A percentile compares a stretch with the other conserved stretches of the same genome.
Conservation (phyloP, 2,329 filamentous ascomycete genomes). For the Cercospora nicotianae region DNA sequence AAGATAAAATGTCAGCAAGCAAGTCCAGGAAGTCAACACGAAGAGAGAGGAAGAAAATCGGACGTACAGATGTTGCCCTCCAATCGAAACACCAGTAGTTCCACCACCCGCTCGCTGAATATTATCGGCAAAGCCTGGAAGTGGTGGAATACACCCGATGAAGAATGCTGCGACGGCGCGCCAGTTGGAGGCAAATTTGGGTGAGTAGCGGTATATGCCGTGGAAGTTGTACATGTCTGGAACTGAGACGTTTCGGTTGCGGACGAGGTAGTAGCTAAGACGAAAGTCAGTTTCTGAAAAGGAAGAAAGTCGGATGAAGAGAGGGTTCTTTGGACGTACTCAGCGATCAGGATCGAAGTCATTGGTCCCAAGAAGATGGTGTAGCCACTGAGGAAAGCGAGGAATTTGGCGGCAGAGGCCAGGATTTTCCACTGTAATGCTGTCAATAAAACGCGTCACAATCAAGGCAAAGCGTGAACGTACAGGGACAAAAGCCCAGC, state of each 20-base stretch:
- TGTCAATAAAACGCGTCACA: not conserved
- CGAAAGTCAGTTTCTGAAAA: slow-evolving; percentile 3
- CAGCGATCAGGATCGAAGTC: slow-evolving; percentile 59
- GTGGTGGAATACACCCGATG: slow-evolving; percentile 55
- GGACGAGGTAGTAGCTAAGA: slow-evolving; percentile 55
- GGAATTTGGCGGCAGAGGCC: slow-evolving; percentile 39
- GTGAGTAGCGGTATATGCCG: slow-evolving; percentile 53
- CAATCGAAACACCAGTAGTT: slow-evolving; percentile 44
- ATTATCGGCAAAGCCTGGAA: slow-evolving; percentile 55
- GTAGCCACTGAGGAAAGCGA: slow-evolving; percentile 60
- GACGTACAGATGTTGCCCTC: slow-evolving; percentile 48
- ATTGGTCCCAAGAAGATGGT: slow-evolving; percentile 65
- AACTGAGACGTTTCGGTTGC: slow-evolving; percentile 50
- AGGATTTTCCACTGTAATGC: slow-evolving; percentile 39
- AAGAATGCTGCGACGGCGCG: slow-evolving; percentile 58
- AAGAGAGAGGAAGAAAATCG: not conserved
- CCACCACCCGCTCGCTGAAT: slow-evolving; percentile 41
- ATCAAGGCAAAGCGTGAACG: not conserved
- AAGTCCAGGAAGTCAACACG: no score
- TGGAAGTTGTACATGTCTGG: slow-evolving; percentile 54
- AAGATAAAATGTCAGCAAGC: not conserved
- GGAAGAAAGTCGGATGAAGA: no score
- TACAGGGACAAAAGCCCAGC: slow-evolving; percentile 41
- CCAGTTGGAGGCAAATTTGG: slow-evolving; percentile 55
- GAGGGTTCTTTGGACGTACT: slow-evolving; percentile 36